A percentile compares a stretch with the other conserved stretches of the same genome.
phyloP scores from a whole-genome alignment of 768 basidiomycete genomes.

The Suillus placidus region DNA sequence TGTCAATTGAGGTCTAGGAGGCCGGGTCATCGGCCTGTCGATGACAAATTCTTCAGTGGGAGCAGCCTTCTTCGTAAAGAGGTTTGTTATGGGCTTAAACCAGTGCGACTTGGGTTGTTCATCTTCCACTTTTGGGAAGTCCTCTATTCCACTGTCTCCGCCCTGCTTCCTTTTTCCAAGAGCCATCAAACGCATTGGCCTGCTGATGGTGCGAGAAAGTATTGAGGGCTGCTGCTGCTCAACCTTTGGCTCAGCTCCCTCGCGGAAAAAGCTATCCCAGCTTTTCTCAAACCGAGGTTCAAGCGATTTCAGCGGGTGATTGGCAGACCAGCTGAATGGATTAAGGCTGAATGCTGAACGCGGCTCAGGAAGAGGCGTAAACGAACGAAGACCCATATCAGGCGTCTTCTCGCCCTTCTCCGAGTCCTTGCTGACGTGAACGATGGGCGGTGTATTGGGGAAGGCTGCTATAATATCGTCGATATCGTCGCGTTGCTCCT shows the following conservation, averaged over 20 bases:
- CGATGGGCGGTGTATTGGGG: slow-evolving; percentile 18
- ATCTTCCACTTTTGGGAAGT: slow-evolving; percentile 12
- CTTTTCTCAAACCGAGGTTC: slow-evolving; percentile 41
- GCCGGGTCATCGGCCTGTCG: slow-evolving; percentile 17
- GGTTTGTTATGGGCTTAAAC: slow-evolving; percentile 39
- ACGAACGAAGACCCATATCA: slow-evolving; percentile 42
- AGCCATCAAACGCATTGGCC: slow-evolving; percentile 46
- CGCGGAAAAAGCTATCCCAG: slow-evolving; percentile 49
- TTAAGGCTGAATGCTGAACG: slow-evolving; percentile 33
- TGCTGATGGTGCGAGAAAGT: slow-evolving; percentile 28
- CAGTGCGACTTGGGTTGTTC: slow-evolving; percentile 34
- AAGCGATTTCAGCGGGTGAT: slow-evolving; percentile 30
- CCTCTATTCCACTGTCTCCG: slow-evolving; percentile 30
- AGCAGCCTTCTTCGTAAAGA: slow-evolving; percentile 30
- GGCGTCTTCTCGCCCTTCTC: slow-evolving; percentile 25
- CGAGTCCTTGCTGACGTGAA: slow-evolving; percentile 23
- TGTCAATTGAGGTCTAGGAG: slow-evolving; percentile 39
- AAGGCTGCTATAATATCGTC: slow-evolving; percentile 42
- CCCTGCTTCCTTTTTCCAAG: slow-evolving; percentile 45
- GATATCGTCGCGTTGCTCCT: slow-evolving; percentile 52
- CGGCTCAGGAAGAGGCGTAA: slow-evolving; percentile 53
- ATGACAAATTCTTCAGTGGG: slow-evolving; percentile 23
- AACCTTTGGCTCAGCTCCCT: slow-evolving; percentile 18
- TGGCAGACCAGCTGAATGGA: slow-evolving; percentile 41
- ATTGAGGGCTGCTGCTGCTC: slow-evolving; percentile 24